Evolutionary conservation across 495 filamentous ascomycete species (phyloP), one percentile per base, ranked within the genome.

Genomic region (Bryoglossum gracile): DNA sequence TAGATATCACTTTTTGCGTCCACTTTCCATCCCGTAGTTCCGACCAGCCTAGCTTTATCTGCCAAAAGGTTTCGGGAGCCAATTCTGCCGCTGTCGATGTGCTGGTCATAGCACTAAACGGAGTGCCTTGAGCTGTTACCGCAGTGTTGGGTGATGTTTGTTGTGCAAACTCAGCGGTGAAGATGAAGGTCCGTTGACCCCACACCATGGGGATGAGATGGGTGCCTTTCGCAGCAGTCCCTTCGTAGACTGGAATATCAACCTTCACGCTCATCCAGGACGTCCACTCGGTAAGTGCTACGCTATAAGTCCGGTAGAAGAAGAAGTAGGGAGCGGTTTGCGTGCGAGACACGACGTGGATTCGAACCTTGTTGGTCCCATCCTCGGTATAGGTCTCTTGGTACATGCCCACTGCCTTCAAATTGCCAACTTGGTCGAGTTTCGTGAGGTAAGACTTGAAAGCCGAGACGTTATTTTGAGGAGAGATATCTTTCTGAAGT

Each of bases 21-120:
- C 62, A 65, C 21, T 43, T 61, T 26, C 62, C 62, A 22, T 65
- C 61, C 18, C 46, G 43, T 10, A 49, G 48, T 35, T 62, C 60
- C 16, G 50, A 44, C 44, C 46, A 58, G 21, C 50, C 57, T 4
- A 65, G n/a, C 42, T 50, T 42, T 13, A 65, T 43, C 36, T 62
- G 46, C 60, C 56, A 53, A 24, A 26, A 35, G n/a, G n/a, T n/a
- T n/a, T n/a, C n/a, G n/a, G n/a, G n/a, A n/a, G n/a, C n/a, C n/a
- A n/a, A n/a, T n/a, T n/a, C n/a, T n/a, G n/a, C n/a, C n/a, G n/a
- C n/a, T n/a, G n/a, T n/a, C n/a, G n/a, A n/a, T n/a, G n/a, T n/a
- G n/a, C n/a, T n/a, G n/a, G n/a, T n/a, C n/a, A n/a, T n/a, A n/a
- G n/a, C n/a, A n/a, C n/a, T n/a, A n/a, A n/a, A n/a, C n/a, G n/a